phyloP scores from a whole-genome alignment of 805 yeast species.

The Saturnispora serradocipensis region DNA sequence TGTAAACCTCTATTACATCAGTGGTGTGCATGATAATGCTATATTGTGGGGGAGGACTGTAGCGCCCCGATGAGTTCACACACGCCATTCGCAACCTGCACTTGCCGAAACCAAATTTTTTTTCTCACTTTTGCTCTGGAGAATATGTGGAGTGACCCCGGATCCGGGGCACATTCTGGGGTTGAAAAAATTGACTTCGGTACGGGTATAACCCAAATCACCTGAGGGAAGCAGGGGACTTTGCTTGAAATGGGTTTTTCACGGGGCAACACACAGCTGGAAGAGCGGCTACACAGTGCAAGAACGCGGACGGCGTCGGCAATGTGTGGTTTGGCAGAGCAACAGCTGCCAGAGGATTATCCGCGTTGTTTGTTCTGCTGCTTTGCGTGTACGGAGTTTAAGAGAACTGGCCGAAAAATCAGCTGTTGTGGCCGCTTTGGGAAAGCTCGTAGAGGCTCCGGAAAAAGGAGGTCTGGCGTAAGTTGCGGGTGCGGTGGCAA shows the following conservation, averaged over 20 bases:
- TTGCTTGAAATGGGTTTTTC: too few relatives aligned
- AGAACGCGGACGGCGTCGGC: too few relatives aligned
- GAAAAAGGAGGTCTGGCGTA: not conserved
- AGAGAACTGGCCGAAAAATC: not conserved
- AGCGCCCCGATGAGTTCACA: not conserved
- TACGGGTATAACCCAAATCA: not conserved
- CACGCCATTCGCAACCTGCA: not conserved
- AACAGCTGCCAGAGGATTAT: too few relatives aligned
- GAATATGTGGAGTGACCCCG: not conserved
- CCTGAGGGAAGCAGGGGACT: not conserved
- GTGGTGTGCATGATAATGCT: not conserved
- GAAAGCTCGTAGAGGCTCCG: not conserved
- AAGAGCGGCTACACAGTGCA: not conserved
- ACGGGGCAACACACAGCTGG: too few relatives aligned
- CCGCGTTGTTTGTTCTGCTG: not conserved
- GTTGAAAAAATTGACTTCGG: not conserved
- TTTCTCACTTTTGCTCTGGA: not conserved
- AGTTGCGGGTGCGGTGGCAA: too few relatives aligned
- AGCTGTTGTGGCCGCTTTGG: not conserved
- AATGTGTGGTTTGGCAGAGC: not conserved
- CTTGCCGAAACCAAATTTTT: not conserved
- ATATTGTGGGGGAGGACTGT: not conserved
- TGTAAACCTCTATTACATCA: not conserved
- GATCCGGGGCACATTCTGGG: constrained; percentile 3
- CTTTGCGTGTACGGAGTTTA: not conserved